Evolutionary conservation across 176 grass and related monocot genomes (phyloP).

Genomic region (Carex scoparia): DNA sequence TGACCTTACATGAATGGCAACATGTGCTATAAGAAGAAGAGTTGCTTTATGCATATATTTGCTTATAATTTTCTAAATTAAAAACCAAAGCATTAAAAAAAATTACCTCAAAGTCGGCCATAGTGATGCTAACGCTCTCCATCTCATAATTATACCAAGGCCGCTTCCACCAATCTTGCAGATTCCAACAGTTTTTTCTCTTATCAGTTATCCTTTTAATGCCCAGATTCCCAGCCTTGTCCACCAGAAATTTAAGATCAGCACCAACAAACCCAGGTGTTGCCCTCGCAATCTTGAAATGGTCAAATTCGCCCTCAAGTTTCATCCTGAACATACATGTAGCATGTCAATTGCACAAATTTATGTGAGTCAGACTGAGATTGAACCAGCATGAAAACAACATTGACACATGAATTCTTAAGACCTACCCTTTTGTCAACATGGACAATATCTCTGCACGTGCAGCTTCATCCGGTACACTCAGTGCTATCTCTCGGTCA

Average conservation of each 20-base stretch:
- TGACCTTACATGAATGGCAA: no score
- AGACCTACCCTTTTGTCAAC: slow-evolving; percentile 35
- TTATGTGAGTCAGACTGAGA: neutral
- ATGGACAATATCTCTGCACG: slow-evolving; percentile 60
- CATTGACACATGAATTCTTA: neutral
- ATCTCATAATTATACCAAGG: slow-evolving; percentile 56
- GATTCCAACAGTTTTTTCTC: slow-evolving; percentile 30
- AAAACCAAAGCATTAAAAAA: neutral
- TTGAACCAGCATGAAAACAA: neutral
- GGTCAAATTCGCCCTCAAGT: slow-evolving; percentile 63
- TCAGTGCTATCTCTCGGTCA: slow-evolving; percentile 70
- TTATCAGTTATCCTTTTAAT: slow-evolving; percentile 70
- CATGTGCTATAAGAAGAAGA: neutral
- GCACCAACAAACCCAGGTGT: slow-evolving; percentile 89
- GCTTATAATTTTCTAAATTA: neutral
- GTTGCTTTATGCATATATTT: neutral
- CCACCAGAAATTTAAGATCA: slow-evolving; percentile 67
- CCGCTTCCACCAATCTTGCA: slow-evolving; percentile 57
- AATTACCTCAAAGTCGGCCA: slow-evolving; percentile 73
- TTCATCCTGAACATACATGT: slow-evolving; percentile 24
- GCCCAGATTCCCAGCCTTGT: slow-evolving; percentile 80
- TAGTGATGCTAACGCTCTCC: slow-evolving; percentile 54
- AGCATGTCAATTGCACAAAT: no score
- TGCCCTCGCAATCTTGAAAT: slow-evolving; percentile 65
- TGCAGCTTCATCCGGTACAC: slow-evolving; percentile 79